Percentiles rank a stretch among this genome's conserved stretches.
Evolutionary conservation across 2,329 filamentous ascomycete genomes (phyloP).

Genomic region (Cladosporium oxysporum): DNA sequence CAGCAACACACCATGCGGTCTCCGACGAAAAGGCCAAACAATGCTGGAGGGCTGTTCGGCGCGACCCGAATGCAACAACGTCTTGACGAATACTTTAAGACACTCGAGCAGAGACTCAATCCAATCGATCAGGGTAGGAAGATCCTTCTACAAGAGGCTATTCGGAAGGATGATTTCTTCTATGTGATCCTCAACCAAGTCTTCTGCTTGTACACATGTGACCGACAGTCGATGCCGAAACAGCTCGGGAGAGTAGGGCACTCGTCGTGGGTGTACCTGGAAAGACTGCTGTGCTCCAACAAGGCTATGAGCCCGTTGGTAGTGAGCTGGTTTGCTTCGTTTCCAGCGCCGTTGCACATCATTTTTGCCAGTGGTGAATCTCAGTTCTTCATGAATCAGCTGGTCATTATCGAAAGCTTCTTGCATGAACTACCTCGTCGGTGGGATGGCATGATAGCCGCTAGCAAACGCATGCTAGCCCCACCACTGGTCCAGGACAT

Average conservation of each 20-base stretch:
- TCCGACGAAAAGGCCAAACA: neutral
- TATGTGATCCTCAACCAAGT: slow-evolving; percentile 68
- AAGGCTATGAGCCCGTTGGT: slow-evolving; percentile 41
- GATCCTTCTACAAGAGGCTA: slow-evolving; percentile 60
- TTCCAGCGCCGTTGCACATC: slow-evolving; percentile 53
- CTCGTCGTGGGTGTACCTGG: slow-evolving; percentile 40
- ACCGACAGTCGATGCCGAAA: slow-evolving; percentile 40
- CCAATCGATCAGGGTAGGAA: slow-evolving; percentile 45
- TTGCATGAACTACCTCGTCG: slow-evolving; percentile 29
- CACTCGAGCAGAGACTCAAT: neutral
- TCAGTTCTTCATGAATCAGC: slow-evolving; percentile 4
- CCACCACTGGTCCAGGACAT: slow-evolving; percentile 63
- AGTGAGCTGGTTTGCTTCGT: slow-evolving; percentile 50
- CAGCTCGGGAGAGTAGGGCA: slow-evolving; percentile 41
- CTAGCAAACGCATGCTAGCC: slow-evolving; percentile 41
- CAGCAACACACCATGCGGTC: neutral
- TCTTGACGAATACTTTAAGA: slow-evolving; percentile 1
- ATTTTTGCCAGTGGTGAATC: slow-evolving; percentile 37
- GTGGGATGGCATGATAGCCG: slow-evolving; percentile 25
- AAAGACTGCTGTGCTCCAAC: slow-evolving; percentile 51
- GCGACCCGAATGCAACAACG: slow-evolving; percentile 5
- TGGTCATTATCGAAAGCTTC: slow-evolving; percentile 25
- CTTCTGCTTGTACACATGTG: slow-evolving; percentile 58
- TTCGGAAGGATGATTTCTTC: slow-evolving; percentile 57
- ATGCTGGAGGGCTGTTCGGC: neutral